Conservation (phyloP, 257 asterid species). For the Solanum pennellii region DNA sequence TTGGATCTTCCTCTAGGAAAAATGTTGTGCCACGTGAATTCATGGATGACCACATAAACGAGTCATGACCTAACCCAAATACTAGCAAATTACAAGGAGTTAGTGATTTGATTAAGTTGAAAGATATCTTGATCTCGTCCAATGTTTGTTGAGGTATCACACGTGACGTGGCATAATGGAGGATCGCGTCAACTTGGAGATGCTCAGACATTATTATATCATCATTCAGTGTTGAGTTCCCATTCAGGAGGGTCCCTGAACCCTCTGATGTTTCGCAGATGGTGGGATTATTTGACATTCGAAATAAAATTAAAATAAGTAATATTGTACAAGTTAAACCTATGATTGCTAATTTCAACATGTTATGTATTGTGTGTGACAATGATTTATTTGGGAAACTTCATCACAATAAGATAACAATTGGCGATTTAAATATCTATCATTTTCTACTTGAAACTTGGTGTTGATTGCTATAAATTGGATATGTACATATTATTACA, state of each 20-base stretch:
- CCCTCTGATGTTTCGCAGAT: not conserved
- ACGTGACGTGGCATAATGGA: constrained; percentile 52
- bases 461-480: not conserved
- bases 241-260: not conserved
- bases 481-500: not conserved
- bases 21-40: constrained; percentile 64
- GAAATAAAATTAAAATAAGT: not conserved
- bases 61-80: constrained; percentile 79
- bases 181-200: constrained; percentile 30
- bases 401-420: not conserved
- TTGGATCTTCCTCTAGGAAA: constrained; percentile 77
- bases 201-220: not conserved
- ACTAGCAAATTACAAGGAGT: constrained; percentile 61
- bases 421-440: not conserved
- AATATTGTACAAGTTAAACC: not conserved
- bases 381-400: not conserved
- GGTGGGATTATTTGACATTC: not conserved
- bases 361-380: not conserved
- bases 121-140: constrained; percentile 32
- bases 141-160: constrained; percentile 42
- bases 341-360: not conserved
- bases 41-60: constrained; percentile 75
- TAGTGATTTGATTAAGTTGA: constrained; percentile 23
- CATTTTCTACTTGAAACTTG: not conserved
- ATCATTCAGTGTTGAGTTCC: not conserved